Evolutionary conservation across 768 basidiomycete genomes (phyloP), one percentile per base, ranked within the genome.

Genomic region (Mycena vulgaris): DNA sequence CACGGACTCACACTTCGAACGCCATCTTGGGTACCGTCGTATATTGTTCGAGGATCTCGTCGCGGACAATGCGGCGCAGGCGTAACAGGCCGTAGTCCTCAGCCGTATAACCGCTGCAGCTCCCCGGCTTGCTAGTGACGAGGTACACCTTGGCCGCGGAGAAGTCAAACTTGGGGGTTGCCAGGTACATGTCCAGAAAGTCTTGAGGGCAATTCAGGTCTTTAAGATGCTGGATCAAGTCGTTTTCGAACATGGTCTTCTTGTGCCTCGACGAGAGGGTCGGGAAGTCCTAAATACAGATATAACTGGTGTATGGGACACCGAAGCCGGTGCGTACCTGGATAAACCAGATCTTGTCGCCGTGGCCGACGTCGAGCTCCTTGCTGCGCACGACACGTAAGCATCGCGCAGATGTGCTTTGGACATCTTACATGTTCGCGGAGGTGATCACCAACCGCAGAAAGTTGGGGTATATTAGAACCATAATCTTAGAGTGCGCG

Each of bases 361-460:
- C 55, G 1, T 2, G 25, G 1, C 47, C 53, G 31, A 58, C 47
- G n/a, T 66, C 64, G n/a, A 17, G 16, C 10, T 17, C 5, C 23
- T 40, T 37, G 8, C 31, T 33, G 19, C 5, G 42, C 51, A 17
- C 3, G n/a, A 8, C 14, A 39, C n/a, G 1, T 28, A 7, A 25
- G 23, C 27, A 5, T 49, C 23, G 16, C 19, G 17, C 48, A 42
- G 31, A 45, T 25, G 10, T 6, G 1, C 42, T 13, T 45, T n/a
- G 23, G n/a, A 25, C 0, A 17, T 57, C 55, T 1, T 42, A 52
- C 75, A 70, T 23, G 23, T 70, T 70, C 4, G 69, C 69, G 10
- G 62, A 63, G 3, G 69, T 70, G 17, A 70, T 70, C 3, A 59
- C 49, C n/a, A 66, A 27, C 28, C 69, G 63, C 28, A 64, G 25